A percentile compares a stretch with the other conserved stretches of the same genome.
Conservation (phyloP, 768 basidiomycete species). For the Obba rivulosa region DNA sequence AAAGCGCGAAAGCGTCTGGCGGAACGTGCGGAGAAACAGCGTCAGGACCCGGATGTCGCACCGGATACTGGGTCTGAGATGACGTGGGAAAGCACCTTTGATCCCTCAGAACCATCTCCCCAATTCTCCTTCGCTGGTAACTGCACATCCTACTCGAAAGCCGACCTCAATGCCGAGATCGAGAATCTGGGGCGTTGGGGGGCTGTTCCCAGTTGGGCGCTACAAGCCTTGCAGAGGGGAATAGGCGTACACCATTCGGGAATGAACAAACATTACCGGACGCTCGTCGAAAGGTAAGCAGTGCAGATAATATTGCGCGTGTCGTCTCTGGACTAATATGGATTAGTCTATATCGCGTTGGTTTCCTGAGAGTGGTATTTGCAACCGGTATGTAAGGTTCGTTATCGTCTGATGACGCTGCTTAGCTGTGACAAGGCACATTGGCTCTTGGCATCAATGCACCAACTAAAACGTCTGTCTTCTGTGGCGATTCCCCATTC, state of each 20-base stretch:
- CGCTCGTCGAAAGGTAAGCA: conserved; percentile 48
- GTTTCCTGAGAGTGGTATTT: conserved; percentile 60
- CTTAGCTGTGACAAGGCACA: conserved; percentile 41
- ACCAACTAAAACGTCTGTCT: conserved; percentile 60
- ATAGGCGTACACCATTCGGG: conserved; percentile 69
- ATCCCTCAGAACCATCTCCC: conserved; percentile 50
- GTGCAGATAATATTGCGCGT: background rate
- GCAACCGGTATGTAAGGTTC: conserved; percentile 44
- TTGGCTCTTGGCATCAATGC: conserved; percentile 75
- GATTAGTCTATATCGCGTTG: conserved; percentile 52
- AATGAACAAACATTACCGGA: conserved; percentile 59
- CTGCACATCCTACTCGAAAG: conserved; percentile 36
- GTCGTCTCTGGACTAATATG: background rate
- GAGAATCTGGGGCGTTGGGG: conserved; percentile 29
- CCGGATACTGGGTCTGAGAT: conserved; percentile 17
- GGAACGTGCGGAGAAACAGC: conserved; percentile 36
- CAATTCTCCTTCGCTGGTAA: conserved; percentile 56
- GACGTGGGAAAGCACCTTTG: conserved; percentile 50
- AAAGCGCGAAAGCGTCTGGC: conserved; percentile 45
- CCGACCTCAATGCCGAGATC: conserved; percentile 47
- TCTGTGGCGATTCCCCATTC: conserved; percentile 57
- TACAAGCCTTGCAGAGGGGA: conserved; percentile 48
- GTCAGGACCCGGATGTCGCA: conserved; percentile 26
- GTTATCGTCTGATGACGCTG: too few species aligned
- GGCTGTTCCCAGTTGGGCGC: conserved; percentile 35